Conservation (phyloP, 1,139 yeast genomes). For the Pichia sp. region DNA sequence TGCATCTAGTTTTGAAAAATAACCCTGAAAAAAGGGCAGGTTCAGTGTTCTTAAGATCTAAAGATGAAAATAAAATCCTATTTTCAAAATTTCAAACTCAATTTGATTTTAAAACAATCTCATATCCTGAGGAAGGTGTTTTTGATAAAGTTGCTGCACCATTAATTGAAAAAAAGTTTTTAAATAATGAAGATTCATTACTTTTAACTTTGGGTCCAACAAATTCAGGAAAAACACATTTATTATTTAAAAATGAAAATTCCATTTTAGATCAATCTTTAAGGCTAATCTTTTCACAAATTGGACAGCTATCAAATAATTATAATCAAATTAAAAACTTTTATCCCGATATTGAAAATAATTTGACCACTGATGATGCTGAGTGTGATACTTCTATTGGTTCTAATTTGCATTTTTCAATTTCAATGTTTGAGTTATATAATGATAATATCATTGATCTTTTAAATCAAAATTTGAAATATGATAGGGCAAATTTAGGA, state of each 20-base stretch:
- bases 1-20: slow-evolving; percentile 22
- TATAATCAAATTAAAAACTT: slow-evolving; percentile 5
- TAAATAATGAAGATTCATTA: slow-evolving; percentile 35
- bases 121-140: slow-evolving; percentile 12
- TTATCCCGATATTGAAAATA: slow-evolving; percentile 5
- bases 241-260: slow-evolving; percentile 26
- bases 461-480: slow-evolving; percentile 21
- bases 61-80: slow-evolving; percentile 18
- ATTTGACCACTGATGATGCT: background rate
- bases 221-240: slow-evolving; percentile 40
- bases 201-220: slow-evolving; percentile 47
- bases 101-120: slow-evolving; percentile 24
- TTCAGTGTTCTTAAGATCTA: slow-evolving; percentile 11
- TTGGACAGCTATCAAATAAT: slow-evolving; percentile 8
- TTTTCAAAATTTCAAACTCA: slow-evolving; percentile 22
- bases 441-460: slow-evolving; percentile 37
- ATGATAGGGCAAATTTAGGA: slow-evolving; percentile 18
- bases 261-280: slow-evolving; percentile 18
- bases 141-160: slow-evolving; percentile 18
- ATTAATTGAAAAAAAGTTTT: slow-evolving; percentile 21
- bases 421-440: slow-evolving; percentile 40
- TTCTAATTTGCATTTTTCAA: slow-evolving; percentile 15
- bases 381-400: slow-evolving; percentile 1
- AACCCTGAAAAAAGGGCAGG: slow-evolving; percentile 4
- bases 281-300: slow-evolving; percentile 16